Evolutionary conservation across 805 yeast genomes (phyloP).

Genomic region (Sugiyamaella qingdaonensis): DNA sequence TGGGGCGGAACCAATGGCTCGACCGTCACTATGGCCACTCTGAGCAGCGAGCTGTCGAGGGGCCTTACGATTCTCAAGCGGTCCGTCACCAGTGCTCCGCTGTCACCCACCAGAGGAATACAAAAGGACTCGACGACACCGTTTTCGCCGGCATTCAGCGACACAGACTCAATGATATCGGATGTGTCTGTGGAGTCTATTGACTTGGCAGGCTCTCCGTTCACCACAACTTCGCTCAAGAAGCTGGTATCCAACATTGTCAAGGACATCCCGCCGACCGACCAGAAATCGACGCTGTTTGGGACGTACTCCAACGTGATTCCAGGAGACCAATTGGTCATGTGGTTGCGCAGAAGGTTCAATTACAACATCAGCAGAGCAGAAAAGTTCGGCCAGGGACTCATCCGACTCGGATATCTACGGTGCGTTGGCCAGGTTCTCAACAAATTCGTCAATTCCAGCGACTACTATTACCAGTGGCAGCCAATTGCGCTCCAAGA

Average conservation of each 20-base stretch:
- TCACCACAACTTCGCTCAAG: conserved; percentile 36
- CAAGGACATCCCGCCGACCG: conserved; percentile 45
- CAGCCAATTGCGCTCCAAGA: conserved; percentile 43
- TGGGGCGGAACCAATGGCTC: not conserved
- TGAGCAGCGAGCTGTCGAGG: conserved; percentile 3
- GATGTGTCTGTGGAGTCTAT: not conserved
- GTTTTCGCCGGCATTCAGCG: not conserved
- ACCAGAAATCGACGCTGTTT: conserved; percentile 61
- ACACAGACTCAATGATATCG: not conserved
- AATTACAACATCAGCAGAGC: conserved; percentile 54
- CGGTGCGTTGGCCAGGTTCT: conserved; percentile 57
- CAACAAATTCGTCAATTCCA: conserved; percentile 58
- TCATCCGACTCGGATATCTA: conserved; percentile 57
- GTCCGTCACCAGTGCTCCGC: conserved; percentile 25
- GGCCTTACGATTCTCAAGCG: conserved; percentile 4
- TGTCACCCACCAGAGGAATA: not conserved
- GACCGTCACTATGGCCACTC: not conserved
- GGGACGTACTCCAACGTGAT: conserved; percentile 62
- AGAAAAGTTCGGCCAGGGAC: conserved; percentile 72
- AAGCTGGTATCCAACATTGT: conserved; percentile 42
- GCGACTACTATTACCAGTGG: conserved; percentile 75
- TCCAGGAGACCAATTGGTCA: conserved; percentile 56
- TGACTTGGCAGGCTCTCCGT: conserved; percentile 31
- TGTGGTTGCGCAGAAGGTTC: conserved; percentile 53
- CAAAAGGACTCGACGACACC: not conserved